Conservation (phyloP, 192 early-diverging fungal species). For the Chytriomyces sp. region DNA sequence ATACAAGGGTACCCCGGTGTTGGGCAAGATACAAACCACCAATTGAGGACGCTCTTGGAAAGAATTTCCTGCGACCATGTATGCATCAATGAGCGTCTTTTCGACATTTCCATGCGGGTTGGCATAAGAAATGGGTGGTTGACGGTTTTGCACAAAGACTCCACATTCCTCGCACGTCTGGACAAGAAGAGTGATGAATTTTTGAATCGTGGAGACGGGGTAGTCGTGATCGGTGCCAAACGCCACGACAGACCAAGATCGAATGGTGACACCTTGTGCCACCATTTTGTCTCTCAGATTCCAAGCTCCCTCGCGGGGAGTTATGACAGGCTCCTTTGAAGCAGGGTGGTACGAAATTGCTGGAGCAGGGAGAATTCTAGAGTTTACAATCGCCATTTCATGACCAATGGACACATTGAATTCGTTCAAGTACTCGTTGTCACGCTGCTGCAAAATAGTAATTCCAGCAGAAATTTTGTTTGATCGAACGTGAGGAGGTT, state of each 20-base stretch:
- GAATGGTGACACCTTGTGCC: slow-evolving; percentile 71
- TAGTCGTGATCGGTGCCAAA: slow-evolving; percentile 67
- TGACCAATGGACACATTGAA: slow-evolving; percentile 75
- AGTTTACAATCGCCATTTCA: slow-evolving; percentile 72
- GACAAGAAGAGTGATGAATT: slow-evolving; percentile 77
- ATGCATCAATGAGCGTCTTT: slow-evolving; percentile 70
- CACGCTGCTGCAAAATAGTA: slow-evolving; percentile 67
- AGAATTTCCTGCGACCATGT: slow-evolving; percentile 68
- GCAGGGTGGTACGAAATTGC: slow-evolving; percentile 72
- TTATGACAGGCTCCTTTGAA: slow-evolving; percentile 65
- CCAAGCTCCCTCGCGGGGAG: slow-evolving; percentile 80
- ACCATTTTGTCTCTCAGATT: slow-evolving; percentile 85
- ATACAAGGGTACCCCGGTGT: slow-evolving; percentile 80
- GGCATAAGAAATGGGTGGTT: slow-evolving; percentile 64
- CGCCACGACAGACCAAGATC: slow-evolving; percentile 82
- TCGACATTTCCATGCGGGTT: slow-evolving; percentile 71
- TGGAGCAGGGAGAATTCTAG: slow-evolving; percentile 80
- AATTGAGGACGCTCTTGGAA: slow-evolving; percentile 75
- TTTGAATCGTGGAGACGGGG: slow-evolving; percentile 59
- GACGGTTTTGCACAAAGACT: slow-evolving; percentile 57
- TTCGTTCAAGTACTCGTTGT: slow-evolving; percentile 75
- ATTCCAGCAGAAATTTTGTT: slow-evolving; percentile 82
- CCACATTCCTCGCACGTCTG: slow-evolving; percentile 76
- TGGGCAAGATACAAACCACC: slow-evolving; percentile 82
- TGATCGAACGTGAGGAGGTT: slow-evolving; percentile 80